Evolutionary conservation across 495 filamentous ascomycete species (phyloP), one percentile per base, ranked within the genome.

Genomic region (Penicillium alfredii): DNA sequence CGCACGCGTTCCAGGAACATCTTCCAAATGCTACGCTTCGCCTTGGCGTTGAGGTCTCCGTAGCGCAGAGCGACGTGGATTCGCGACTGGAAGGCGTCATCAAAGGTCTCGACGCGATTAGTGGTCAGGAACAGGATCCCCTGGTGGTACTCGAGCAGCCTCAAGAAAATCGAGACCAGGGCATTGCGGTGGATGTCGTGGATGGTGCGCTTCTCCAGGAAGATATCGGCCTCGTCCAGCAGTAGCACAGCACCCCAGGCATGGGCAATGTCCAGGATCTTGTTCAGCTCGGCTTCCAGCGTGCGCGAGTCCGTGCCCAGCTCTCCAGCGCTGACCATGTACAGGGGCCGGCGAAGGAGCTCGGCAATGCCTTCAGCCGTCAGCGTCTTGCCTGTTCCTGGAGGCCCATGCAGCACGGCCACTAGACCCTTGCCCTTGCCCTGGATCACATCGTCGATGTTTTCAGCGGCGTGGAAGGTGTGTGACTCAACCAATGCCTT

Each of bases 351-450:
- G 49, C 82, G 77, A 25, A 93, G 76, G 3, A 88, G 72, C 53
- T 92, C 88, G 3, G 82, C 81, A 42, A 95, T 92, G 10, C 84
- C 81, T 50, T 94, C 88, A 3, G 86, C 88, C 0, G 88, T 94
- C 3, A 95, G 70, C 0, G 88, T 94, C 67, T 94, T 94, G 30
- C 88, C 88, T 1, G 85, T 88, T 15, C 87, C 86, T 1, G 86
- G 85, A 9, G 87, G 86, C 0, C 88, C 88, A 37, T 88, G 84
- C 0, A 90, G 72, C 2, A 90, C 82, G 29, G 73, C 73, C 10
- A 86, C 83, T 4, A 88, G 73, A 8, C 83, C 84, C 34, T 78
- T 76, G 30, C 83, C 84, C 45, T 87, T 88, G 45, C 84, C 84
- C 50, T 82, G 77, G 29, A 88, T 85, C 17, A 88, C 79, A 47